Evolutionary conservation across 768 basidiomycete genomes (phyloP).

Genomic region (Daedaleopsis nitida): DNA sequence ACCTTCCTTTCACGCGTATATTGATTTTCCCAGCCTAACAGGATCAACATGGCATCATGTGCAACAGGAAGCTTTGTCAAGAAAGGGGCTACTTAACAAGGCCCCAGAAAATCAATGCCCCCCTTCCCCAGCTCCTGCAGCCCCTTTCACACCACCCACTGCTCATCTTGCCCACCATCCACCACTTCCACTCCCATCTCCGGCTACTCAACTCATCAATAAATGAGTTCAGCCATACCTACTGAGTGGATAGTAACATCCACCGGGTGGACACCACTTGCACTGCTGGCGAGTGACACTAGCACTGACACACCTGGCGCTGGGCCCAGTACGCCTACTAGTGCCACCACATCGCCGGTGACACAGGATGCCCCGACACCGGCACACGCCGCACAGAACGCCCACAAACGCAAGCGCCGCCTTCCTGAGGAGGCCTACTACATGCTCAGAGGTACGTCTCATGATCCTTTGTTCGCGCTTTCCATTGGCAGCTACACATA

Average conservation of each 20-base stretch:
- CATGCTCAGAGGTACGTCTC: slow-evolving; percentile 8
- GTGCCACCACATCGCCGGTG: neutral
- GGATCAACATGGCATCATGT: neutral
- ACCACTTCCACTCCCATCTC: neutral
- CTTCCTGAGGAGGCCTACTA: slow-evolving; percentile 5
- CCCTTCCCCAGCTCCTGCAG: neutral
- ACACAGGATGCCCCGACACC: neutral
- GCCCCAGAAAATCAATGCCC: neutral
- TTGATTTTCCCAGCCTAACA: neutral
- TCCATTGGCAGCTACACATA: neutral
- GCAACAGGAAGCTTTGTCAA: neutral
- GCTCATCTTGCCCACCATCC: neutral
- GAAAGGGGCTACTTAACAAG: neutral
- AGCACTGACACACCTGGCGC: neutral
- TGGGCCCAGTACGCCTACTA: neutral
- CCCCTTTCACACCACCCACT: neutral
- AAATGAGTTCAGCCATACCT: neutral
- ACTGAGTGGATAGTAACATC: neutral
- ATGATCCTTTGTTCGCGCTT: neutral
- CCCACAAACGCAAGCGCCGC: neutral
- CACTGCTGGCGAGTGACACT: neutral
- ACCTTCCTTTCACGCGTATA: neutral
- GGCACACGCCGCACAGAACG: neutral
- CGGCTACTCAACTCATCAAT: neutral
- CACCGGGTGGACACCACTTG: neutral